A percentile compares a stretch with the other conserved stretches of the same genome.
Evolutionary conservation across 2,329 filamentous ascomycete genomes (phyloP).

Genomic region (Ampelomyces quisqualis): DNA sequence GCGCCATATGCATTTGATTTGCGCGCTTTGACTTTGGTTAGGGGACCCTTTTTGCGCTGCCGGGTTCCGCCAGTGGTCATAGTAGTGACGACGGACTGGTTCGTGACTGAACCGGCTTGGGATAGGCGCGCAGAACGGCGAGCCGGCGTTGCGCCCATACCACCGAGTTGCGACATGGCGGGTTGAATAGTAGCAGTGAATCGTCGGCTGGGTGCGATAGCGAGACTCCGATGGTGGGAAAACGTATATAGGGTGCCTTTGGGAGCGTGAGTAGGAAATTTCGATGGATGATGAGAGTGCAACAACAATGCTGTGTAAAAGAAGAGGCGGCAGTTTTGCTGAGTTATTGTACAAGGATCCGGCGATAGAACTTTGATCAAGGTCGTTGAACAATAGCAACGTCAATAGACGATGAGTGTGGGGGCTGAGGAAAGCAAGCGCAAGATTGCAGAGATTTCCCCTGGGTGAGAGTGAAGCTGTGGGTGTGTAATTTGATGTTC

Average conservation of each 20-base stretch:
- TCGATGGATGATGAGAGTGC: no score
- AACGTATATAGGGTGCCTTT: neutral
- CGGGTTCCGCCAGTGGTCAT: constrained; percentile 18
- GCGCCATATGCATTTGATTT: constrained; percentile 43
- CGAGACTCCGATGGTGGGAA: no score
- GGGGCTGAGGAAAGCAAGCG: neutral
- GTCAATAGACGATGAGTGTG: constrained; percentile 4
- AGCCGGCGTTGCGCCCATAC: constrained; percentile 29
- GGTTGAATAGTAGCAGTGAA: no score
- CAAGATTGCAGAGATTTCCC: neutral
- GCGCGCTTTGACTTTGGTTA: constrained; percentile 35
- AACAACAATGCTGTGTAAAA: no score
- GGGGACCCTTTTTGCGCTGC: constrained; percentile 24
- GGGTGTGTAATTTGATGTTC: neutral
- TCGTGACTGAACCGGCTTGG: constrained; percentile 30
- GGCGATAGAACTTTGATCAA: no score
- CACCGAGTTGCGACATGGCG: constrained; percentile 28
- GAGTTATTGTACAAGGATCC: no score
- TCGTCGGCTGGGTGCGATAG: no score
- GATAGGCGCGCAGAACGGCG: constrained; percentile 35
- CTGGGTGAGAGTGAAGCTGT: constrained; percentile 2
- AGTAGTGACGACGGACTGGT: constrained; percentile 24
- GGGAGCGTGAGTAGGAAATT: neutral
- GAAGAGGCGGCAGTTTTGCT: no score
- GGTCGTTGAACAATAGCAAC: constrained; percentile 11